Conservation (phyloP, 2,329 filamentous ascomycete species). For the Aspergillus fumigatiaffinis region DNA sequence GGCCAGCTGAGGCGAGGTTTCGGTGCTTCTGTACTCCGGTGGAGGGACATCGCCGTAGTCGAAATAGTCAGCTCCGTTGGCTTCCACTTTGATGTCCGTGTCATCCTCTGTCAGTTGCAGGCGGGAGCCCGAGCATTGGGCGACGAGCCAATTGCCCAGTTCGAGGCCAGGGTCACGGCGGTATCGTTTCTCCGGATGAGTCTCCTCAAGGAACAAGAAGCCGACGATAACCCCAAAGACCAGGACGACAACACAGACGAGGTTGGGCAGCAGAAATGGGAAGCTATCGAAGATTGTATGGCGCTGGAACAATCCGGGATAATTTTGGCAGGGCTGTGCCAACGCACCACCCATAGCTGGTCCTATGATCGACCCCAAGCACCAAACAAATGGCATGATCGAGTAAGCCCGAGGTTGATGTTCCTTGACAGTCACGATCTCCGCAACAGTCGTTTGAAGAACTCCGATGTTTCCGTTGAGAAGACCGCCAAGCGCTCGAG, state of each 20-base stretch:
- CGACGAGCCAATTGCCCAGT: conserved; percentile 66
- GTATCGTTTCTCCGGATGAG: conserved; percentile 76
- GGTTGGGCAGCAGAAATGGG: conserved; percentile 86
- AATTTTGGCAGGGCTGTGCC: conserved; percentile 78
- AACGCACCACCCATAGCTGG: conserved; percentile 87
- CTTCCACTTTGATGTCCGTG: conserved; percentile 49
- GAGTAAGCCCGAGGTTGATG: conserved; percentile 93
- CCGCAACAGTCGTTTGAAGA: conserved; percentile 89
- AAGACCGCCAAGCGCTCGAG: conserved; percentile 81
- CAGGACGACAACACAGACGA: conserved; percentile 82
- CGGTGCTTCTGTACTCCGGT: conserved; percentile 63
- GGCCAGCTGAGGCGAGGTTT: conserved; percentile 50
- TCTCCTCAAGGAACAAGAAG: conserved; percentile 88
- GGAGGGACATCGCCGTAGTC: conserved; percentile 60
- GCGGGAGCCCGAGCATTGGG: conserved; percentile 24
- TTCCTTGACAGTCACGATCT: conserved; percentile 87
- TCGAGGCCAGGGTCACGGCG: conserved; percentile 72
- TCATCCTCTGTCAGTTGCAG: conserved; percentile 23
- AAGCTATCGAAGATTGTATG: conserved; percentile 79
- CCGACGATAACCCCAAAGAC: conserved; percentile 72
- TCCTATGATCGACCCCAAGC: conserved; percentile 90
- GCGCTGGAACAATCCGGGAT: conserved; percentile 67
- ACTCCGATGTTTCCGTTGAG: conserved; percentile 97
- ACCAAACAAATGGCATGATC: conserved; percentile 98
- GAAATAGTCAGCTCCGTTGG: conserved; percentile 39